Evolutionary conservation across 306 rosid genomes (phyloP), one percentile per base, ranked within the genome.

Genomic region (Trifolium subterraneum): DNA sequence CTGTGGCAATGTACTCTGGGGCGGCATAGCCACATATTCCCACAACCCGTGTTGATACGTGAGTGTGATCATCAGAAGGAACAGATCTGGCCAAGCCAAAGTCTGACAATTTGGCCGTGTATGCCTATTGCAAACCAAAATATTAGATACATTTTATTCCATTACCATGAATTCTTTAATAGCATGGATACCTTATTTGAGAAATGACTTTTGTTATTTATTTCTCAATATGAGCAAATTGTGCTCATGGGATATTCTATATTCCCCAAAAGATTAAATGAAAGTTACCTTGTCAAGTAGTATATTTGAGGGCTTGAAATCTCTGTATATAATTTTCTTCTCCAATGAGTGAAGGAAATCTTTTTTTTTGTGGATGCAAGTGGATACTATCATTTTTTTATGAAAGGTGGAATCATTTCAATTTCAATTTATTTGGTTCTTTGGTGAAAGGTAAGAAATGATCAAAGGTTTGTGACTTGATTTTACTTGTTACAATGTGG

Each of bases 1-100:
- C 98, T 71, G 96, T 89, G 67, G 77, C 78, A 2, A 90, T 31
- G 60, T 91, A 94, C 83, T 91, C 96, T 0, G 96, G 97, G 50
- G 98, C 98, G 48, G 97, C 90, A 79, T 91, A 91, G 73, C 96
- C 96, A 31, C 44, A 0, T 7, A 92, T 88, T 68, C 98, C 98
- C 88, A 88, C 51, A 48, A 90, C 80, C 35, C 73, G 77, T 71
- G 98, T 93, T 59, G 98, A 74, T 61, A 93, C 83, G 10, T 93
- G 98, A 35, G 87, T 81, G 66, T 70, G 79, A 83, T 88, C 92
- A 15, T 50, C 88, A 13, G 92, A 86, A 74, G 95, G 87, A 82
- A 84, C 81, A 66, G 65, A 22, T 67, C 81, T 94, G 19, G 96
- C 98, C 83, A 90, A 85, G 67, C 99, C 99, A 75, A 94, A 92